Base-by-base conservation (phyloP, 192 early-diverging fungal genomes). In the Backusella psychrophila region DNA sequence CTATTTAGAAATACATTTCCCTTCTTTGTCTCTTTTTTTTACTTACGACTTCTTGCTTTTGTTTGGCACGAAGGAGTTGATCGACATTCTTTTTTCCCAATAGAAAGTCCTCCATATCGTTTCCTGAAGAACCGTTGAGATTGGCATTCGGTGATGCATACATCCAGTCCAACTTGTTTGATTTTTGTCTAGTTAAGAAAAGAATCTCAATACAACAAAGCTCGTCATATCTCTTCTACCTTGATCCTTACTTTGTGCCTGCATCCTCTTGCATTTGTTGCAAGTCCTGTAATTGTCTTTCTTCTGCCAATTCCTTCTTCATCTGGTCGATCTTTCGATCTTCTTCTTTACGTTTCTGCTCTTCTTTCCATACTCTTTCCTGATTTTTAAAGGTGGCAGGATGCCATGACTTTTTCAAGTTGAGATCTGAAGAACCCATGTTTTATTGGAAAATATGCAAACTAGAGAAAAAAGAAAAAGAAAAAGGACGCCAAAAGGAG, bases 381-480 rank as follows among this genome's bases (percentile, higher is more conserved):
- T 95, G 95, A 85, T 98, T 97, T 52, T 91, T 90, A 71, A 93
- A 90, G 38, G 96, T 97, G 74, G 88, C 87, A 74, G 97, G 95
- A 90, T 98, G 97, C 96, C 96, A 99, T 38, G 93, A 95, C 87
- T 98, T 99, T 92, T 98, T 97, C 88, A 85, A 56, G 42, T 83
- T 83, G 21, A 83, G 78, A 80, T 83, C 82, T 5, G 78, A 78
- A 56, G 78, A 78, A 69, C 82, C 82, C 76, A 83, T 78, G 59
- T 29, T 68, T 67, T 35, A 68, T 66, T 39, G 38, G 38, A 17
- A n/a, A 49, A 49, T 49, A 49, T 49, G 46, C 46, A 49, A 49
- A 49, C 46, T n/a, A 49, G 5, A 49, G 12, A 6, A n/a, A 49
- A 49, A n/a, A 49, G 4, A 1, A 44, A 44, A 14, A 5, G 38